Base-by-base conservation (phyloP, 176 grass and related monocot genomes). In the Bolboschoenus planiculmis region DNA sequence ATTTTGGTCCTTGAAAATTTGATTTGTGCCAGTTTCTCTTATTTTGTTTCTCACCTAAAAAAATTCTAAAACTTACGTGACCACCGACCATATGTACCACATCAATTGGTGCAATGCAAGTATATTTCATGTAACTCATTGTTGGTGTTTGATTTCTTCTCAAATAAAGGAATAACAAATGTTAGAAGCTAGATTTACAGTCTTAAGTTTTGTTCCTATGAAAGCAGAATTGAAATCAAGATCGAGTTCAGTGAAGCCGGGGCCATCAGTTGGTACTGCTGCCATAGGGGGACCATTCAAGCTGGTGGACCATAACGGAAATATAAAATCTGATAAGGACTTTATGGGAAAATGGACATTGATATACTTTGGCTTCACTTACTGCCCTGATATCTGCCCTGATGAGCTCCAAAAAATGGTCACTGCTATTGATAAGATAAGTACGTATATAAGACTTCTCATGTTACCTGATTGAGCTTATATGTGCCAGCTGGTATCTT, bases 361-460 rank as follows among this genome's bases (percentile, higher is more conserved):
- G 77, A 76, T 97, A 47, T 92, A 90, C 63, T 97, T 92, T 64
- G 88, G 88, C 5, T 97, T 97, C 82, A 91, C 85, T 72, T 86
- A 98, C 80, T 94, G 90, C 75, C 88, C 92, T 55, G 88, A 91
- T 82, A 92, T 94, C 83, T 97, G 92, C 80, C 95, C 88, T 20
- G 92, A 94, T 85, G 90, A 93, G 67, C 88, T 93, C 7, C 88
- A 90, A 71, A 94, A 94, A 79, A 86, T 94, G 90, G 88, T 83
- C 78, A 62, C 78, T 37, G 88, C 92, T n/a, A 85, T 91, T 30
- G 74, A 93, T 61, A 94, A 97, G 83, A 94, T 92, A 21, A 91
- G 87, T 91, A 88, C 75, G 84, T 77, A 31, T 16, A 81, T 7
- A 51, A 78, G 73, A 23, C 68, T 29, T 30, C 56, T 72, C 65